Evolutionary conservation across 2,329 filamentous ascomycete species (phyloP).

Genomic region (Epichloe coenophiala): DNA sequence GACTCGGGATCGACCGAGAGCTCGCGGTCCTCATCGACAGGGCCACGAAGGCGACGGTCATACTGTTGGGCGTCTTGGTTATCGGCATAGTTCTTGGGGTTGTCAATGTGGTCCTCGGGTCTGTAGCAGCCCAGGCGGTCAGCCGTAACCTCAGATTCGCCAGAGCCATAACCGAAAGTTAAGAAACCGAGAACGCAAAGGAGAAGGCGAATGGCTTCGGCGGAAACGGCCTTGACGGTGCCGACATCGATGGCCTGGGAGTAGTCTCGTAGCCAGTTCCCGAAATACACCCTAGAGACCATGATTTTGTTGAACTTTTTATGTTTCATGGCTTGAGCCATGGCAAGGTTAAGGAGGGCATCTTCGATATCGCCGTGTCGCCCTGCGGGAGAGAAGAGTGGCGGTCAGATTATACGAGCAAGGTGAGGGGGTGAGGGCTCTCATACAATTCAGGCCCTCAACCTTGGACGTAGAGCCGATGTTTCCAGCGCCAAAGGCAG

Average conservation of each 20-base stretch:
- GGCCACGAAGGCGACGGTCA: constrained; percentile 66
- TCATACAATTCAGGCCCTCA: constrained; percentile 68
- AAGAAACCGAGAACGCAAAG: constrained; percentile 85
- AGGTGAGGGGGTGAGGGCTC: not conserved
- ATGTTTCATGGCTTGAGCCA: constrained; percentile 36
- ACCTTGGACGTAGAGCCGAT: constrained; percentile 70
- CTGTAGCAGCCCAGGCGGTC: constrained; percentile 74
- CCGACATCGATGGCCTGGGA: constrained; percentile 89
- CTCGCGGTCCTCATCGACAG: constrained; percentile 66
- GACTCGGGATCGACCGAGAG: constrained; percentile 62
- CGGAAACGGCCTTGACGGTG: constrained; percentile 79
- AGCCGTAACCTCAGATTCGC: constrained; percentile 72
- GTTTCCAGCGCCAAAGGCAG: constrained; percentile 80
- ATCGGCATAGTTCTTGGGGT: constrained; percentile 80
- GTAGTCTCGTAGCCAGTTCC: constrained; percentile 90
- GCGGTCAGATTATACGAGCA: not conserved
- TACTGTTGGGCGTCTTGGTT: constrained; percentile 76
- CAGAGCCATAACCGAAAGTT: constrained; percentile 73
- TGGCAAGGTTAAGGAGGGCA: constrained; percentile 59
- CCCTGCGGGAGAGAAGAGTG: constrained; percentile 30
- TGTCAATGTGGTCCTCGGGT: constrained; percentile 63
- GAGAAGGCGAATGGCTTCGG: constrained; percentile 79
- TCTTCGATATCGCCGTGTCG: constrained; percentile 90
- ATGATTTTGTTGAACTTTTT: constrained; percentile 84
- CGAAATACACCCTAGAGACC: constrained; percentile 86